A percentile compares a stretch with the other conserved stretches of the same genome.
These are phyloP conservation scores for Solanum tarapatanum DNA, from an alignment of 257 asterid species.

Conservation along the genomic window DNA sequence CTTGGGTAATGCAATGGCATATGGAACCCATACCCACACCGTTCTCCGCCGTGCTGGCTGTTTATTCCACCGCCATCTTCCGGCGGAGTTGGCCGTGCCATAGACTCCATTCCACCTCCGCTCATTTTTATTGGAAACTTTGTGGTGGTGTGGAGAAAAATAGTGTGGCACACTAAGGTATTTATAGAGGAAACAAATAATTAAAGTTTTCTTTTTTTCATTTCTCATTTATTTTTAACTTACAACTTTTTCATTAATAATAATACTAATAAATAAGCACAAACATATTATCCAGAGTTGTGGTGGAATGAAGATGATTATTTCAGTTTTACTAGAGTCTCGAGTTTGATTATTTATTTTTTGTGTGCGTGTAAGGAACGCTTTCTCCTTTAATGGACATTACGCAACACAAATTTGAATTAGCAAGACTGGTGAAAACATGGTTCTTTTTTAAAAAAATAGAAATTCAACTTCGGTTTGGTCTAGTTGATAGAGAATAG, in stretches of 20 bases:
- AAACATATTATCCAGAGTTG: neutral
- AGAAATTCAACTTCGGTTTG: too few relatives aligned
- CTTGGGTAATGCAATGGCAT: constrained; percentile 18
- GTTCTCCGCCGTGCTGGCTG: constrained; percentile 8
- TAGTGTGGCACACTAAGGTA: neutral
- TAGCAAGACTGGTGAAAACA: neutral
- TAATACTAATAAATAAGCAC: neutral
- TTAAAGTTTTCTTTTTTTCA: neutral
- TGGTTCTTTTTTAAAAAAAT: too few relatives aligned
- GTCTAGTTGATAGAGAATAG: neutral
- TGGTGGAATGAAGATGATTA: neutral
- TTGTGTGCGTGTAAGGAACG: neutral
- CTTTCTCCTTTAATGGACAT: neutral
- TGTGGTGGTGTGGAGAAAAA: neutral
- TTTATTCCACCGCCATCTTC: neutral
- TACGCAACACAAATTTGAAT: neutral
- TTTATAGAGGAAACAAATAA: neutral
- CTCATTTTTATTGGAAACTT: constrained; percentile 1
- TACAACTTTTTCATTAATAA: neutral
- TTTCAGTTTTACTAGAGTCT: neutral
- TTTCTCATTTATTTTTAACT: neutral
- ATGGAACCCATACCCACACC: constrained; percentile 21
- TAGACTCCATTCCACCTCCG: constrained; percentile 24
- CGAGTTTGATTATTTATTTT: neutral
- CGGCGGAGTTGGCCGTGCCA: constrained; percentile 16